Evolutionary conservation across 805 yeast genomes (phyloP).

Genomic region (Saccharomycopsis lassenensis): DNA sequence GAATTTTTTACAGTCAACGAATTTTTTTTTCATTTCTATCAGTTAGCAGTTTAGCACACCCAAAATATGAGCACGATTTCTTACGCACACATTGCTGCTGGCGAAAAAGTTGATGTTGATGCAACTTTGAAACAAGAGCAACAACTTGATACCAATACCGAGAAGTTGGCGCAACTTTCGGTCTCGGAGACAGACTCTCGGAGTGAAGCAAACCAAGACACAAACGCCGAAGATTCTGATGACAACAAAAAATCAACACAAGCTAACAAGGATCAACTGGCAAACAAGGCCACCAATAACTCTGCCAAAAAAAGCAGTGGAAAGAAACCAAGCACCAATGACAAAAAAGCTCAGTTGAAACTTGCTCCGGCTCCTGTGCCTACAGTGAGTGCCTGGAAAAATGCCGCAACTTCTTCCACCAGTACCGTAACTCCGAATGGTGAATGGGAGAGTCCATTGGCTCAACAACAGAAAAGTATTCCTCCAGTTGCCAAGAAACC

Average conservation of each 20-base stretch:
- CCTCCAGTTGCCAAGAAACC: constrained; percentile 17
- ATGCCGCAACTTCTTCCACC: constrained; percentile 22
- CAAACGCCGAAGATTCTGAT: neutral
- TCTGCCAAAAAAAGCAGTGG: constrained; percentile 1
- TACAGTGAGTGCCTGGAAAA: constrained; percentile 50
- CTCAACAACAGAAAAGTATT: constrained; percentile 22
- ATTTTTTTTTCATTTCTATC: neutral
- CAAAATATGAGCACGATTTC: constrained; percentile 7
- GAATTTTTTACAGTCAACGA: no score
- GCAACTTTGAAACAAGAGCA: neutral
- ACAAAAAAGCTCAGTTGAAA: neutral
- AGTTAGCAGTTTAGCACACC: neutral
- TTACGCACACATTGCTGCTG: constrained; percentile 17
- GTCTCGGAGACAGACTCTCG: neutral
- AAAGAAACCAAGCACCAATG: neutral
- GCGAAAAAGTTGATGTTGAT: constrained; percentile 4
- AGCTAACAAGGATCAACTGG: neutral
- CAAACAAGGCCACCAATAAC: constrained; percentile 4
- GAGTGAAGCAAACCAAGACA: no score
- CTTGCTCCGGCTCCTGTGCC: constrained; percentile 59
- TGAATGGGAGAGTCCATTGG: constrained; percentile 18
- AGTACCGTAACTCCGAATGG: constrained; percentile 16
- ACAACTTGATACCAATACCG: neutral
- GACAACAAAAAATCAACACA: constrained; percentile 1
- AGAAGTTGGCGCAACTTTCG: neutral